phyloP scores from a whole-genome alignment of 371 early-diverging fungal species.

The Saksenaea vasiformis region DNA sequence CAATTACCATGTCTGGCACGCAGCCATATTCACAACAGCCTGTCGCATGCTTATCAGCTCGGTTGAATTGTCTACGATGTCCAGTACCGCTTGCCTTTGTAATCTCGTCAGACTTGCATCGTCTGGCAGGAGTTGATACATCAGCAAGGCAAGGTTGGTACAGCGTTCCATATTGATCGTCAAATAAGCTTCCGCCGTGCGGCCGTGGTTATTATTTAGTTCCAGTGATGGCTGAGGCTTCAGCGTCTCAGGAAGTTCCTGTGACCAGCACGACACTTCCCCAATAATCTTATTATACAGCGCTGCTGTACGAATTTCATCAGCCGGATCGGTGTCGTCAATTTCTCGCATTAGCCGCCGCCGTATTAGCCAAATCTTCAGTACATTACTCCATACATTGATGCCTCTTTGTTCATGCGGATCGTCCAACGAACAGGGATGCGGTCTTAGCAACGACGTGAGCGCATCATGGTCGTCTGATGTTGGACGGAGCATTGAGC shows the following conservation, averaged over 20 bases:
- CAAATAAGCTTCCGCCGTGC: constrained; percentile 19
- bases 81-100: constrained; percentile 19
- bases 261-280: constrained; percentile 7
- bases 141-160: constrained; percentile 23
- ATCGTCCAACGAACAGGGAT: constrained; percentile 31
- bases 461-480: constrained; percentile 31
- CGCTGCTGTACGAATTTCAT: constrained; percentile 12
- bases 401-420: constrained; percentile 24
- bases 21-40: constrained; percentile 16
- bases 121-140: constrained; percentile 15
- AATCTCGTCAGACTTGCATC: constrained; percentile 8
- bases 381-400: constrained; percentile 24
- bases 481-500: constrained; percentile 24
- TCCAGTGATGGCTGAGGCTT: constrained; percentile 11
- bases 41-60: constrained; percentile 26
- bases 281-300: constrained; percentile 2
- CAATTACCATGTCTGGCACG: constrained; percentile 25
- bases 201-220: constrained; percentile 3
- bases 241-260: constrained; percentile 18
- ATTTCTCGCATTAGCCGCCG: constrained; percentile 22
- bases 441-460: constrained; percentile 15
- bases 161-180: constrained; percentile 29
- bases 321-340: constrained; percentile 12
- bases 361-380: constrained; percentile 31
- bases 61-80: constrained; percentile 23